Evolutionary conservation across 768 basidiomycete species (phyloP).

Genomic region (Galerina marginata): DNA sequence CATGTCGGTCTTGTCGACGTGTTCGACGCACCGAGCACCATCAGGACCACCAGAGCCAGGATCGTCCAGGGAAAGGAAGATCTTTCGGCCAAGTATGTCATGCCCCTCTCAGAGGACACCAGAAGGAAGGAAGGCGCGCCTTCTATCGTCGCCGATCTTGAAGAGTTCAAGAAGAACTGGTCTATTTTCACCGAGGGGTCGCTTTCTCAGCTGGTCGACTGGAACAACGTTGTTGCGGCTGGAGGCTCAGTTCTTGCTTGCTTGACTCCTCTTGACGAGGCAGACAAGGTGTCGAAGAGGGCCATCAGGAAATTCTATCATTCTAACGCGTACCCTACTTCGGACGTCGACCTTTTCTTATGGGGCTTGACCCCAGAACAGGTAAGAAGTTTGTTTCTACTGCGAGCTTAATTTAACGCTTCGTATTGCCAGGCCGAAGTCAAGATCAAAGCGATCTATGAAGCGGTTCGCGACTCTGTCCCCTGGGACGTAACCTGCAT

Average conservation of each 20-base stretch:
- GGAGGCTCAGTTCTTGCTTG: slow-evolving; percentile 67
- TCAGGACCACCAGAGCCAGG: slow-evolving; percentile 57
- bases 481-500: slow-evolving; percentile 75
- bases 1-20: slow-evolving; percentile 66
- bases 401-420: background rate
- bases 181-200: slow-evolving; percentile 66
- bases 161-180: slow-evolving; percentile 71
- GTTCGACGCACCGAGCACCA: slow-evolving; percentile 50
- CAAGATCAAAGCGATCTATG: slow-evolving; percentile 63
- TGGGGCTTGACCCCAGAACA: slow-evolving; percentile 63
- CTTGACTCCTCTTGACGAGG: slow-evolving; percentile 54
- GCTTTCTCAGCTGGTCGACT: slow-evolving; percentile 60
- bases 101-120: slow-evolving; percentile 51
- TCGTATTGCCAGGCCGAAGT: slow-evolving; percentile 50
- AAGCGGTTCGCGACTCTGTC: slow-evolving; percentile 67
- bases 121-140: slow-evolving; percentile 57
- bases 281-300: slow-evolving; percentile 56
- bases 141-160: slow-evolving; percentile 52
- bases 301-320: slow-evolving; percentile 65
- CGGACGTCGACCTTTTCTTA: slow-evolving; percentile 68
- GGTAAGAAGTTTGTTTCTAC: slow-evolving; percentile 30
- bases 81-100: slow-evolving; percentile 52
- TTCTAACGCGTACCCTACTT: slow-evolving; percentile 57
- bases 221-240: slow-evolving; percentile 68
- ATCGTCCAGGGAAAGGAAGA: slow-evolving; percentile 51